phyloP scores from a whole-genome alignment of 176 grass and related monocot species.

The Olyra latifolia region DNA sequence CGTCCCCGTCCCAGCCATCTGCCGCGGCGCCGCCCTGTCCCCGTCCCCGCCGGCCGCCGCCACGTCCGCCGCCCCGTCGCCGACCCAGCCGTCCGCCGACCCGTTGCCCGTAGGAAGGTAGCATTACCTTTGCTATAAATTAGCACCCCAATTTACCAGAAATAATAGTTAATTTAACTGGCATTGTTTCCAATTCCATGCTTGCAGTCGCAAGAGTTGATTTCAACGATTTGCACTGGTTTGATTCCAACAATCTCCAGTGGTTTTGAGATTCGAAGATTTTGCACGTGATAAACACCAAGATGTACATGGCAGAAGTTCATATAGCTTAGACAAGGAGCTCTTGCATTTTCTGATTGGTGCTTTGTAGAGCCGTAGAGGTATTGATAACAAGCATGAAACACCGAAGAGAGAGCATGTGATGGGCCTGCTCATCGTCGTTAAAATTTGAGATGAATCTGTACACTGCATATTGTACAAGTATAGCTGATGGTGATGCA shows the following conservation, averaged over 20 bases:
- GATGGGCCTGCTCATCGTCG: background rate
- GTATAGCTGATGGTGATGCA: background rate
- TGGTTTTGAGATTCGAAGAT: background rate
- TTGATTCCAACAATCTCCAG: background rate
- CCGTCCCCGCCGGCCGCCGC: too few relatives aligned
- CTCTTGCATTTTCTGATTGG: background rate
- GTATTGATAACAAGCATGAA: background rate
- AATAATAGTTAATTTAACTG: too few relatives aligned
- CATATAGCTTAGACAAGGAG: background rate
- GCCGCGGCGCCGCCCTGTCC: too few relatives aligned
- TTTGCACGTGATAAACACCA: background rate
- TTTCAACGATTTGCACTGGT: too few relatives aligned
- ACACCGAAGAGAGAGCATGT: background rate
- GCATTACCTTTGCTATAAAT: too few relatives aligned
- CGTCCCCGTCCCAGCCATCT: too few relatives aligned
- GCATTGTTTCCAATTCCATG: too few relatives aligned
- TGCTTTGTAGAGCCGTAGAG: background rate
- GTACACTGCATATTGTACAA: background rate
- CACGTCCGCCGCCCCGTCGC: too few relatives aligned
- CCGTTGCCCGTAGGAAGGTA: slow-evolving; percentile 16
- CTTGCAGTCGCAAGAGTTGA: background rate
- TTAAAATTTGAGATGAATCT: background rate
- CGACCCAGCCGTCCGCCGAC: too few relatives aligned
- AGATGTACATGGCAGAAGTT: background rate
- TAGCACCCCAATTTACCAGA: background rate